These are phyloP conservation scores for Mycosphaerella arachidis DNA, from an alignment of 2,329 filamentous ascomycete species.

Conservation along the genomic window DNA sequence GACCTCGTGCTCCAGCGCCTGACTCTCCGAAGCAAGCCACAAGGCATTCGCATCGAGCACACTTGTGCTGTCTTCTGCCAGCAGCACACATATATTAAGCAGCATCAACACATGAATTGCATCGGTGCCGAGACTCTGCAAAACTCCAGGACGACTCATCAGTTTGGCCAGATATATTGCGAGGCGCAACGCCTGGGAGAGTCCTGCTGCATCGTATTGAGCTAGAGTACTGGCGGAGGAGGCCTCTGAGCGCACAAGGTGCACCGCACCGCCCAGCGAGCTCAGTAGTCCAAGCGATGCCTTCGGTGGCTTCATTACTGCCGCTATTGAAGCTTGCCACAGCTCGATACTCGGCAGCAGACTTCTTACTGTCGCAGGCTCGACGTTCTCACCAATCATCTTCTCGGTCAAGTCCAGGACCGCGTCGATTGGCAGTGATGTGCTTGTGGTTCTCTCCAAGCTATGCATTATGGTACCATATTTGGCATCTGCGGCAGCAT, in stretches of 20 bases:
- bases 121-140: constrained; percentile 29
- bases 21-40: constrained; percentile 36
- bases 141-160: constrained; percentile 40
- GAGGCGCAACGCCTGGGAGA: constrained; percentile 70
- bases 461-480: constrained; percentile 51
- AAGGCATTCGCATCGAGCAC: constrained; percentile 53
- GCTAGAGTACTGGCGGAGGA: constrained; percentile 23
- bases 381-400: constrained; percentile 36
- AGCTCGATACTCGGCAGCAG: constrained; percentile 37
- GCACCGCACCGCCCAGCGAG: constrained; percentile 64
- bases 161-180: constrained; percentile 64
- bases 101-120: constrained; percentile 45
- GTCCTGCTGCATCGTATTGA: constrained; percentile 59
- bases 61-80: constrained; percentile 58
- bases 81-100: constrained; percentile 51
- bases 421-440: constrained; percentile 49
- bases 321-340: constrained; percentile 62
- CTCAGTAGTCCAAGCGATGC: constrained; percentile 70
- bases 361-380: constrained; percentile 15
- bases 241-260: constrained; percentile 49
- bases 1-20: constrained; percentile 50
- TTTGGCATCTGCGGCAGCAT: constrained; percentile 18
- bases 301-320: constrained; percentile 53
- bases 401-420: constrained; percentile 53
- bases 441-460: constrained; percentile 42